Evolutionary conservation across 805 yeast species (phyloP).

Genomic region (Nakazawaea siamensis): DNA sequence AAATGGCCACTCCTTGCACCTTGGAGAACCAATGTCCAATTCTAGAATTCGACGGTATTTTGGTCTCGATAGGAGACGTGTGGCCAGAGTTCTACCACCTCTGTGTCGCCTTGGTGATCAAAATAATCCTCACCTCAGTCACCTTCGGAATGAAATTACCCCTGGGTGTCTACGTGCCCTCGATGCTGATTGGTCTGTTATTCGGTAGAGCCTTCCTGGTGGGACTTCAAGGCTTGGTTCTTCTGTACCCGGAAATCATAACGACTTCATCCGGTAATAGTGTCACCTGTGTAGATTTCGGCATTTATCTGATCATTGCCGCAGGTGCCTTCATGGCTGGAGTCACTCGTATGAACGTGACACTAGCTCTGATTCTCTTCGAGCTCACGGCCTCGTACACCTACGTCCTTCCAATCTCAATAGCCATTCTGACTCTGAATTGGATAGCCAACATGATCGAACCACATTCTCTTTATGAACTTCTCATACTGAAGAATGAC

Average conservation of each 20-base stretch:
- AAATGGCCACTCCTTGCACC: conserved; percentile 44
- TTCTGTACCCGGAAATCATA: conserved; percentile 17
- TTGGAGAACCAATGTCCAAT: conserved; percentile 16
- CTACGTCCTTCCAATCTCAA: conserved; percentile 48
- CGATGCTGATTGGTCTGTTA: conserved; percentile 56
- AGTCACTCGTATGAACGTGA: conserved; percentile 45
- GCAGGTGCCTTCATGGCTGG: conserved; percentile 55
- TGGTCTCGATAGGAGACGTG: conserved; percentile 11
- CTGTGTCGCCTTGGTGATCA: conserved; percentile 33
- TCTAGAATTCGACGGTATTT: conserved; percentile 13
- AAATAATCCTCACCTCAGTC: conserved; percentile 36
- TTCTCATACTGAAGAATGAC: conserved; percentile 35
- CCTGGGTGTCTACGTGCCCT: conserved; percentile 54
- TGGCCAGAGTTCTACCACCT: conserved; percentile 26
- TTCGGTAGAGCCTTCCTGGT: conserved; percentile 46
- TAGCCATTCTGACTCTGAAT: conserved; percentile 47
- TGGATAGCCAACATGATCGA: conserved; percentile 48
- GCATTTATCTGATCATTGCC: conserved; percentile 45
- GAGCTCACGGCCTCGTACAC: conserved; percentile 50
- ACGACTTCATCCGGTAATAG: conserved; percentile 4
- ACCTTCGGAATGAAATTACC: conserved; percentile 55
- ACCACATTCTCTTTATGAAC: conserved; percentile 41
- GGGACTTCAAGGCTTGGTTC: conserved; percentile 29
- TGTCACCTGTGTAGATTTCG: conserved; percentile 31
- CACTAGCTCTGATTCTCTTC: conserved; percentile 41